These are phyloP conservation scores for Ustilago cynodontis DNA, from an alignment of 1,284 basidiomycete genomes.

Conservation along the genomic window DNA sequence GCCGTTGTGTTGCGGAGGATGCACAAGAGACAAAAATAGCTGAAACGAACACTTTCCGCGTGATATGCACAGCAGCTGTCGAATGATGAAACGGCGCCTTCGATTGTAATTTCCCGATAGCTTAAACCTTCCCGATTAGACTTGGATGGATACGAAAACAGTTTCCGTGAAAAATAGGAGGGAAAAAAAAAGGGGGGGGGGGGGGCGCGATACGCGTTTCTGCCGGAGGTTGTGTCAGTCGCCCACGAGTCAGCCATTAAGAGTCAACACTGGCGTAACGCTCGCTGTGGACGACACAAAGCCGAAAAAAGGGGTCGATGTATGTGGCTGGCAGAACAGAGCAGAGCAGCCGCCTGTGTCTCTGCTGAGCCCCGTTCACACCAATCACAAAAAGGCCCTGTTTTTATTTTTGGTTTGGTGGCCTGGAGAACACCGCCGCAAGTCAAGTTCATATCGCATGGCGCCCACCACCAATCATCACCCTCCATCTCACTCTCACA, in stretches of 20 bases:
- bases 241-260: neutral
- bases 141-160: too few relatives aligned
- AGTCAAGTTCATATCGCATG: neutral
- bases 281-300: neutral
- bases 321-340: constrained; percentile 7
- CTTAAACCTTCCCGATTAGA: neutral
- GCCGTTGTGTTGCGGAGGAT: neutral
- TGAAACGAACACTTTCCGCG: neutral
- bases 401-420: neutral
- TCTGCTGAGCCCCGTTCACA: neutral
- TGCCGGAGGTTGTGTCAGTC: neutral
- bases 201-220: constrained; percentile 7
- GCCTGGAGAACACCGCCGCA: neutral
- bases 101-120: too few relatives aligned
- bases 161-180: neutral
- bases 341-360: constrained; percentile 10
- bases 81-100: constrained; percentile 13
- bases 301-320: constrained; percentile 7
- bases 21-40: constrained; percentile 15
- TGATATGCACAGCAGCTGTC: neutral
- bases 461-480: neutral
- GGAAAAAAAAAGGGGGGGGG: neutral
- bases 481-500: neutral
- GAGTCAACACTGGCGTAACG: neutral
- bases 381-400: constrained; percentile 2